Base-by-base conservation (phyloP, 2,329 filamentous ascomycete species). In the Paecilomyces niveus region DNA sequence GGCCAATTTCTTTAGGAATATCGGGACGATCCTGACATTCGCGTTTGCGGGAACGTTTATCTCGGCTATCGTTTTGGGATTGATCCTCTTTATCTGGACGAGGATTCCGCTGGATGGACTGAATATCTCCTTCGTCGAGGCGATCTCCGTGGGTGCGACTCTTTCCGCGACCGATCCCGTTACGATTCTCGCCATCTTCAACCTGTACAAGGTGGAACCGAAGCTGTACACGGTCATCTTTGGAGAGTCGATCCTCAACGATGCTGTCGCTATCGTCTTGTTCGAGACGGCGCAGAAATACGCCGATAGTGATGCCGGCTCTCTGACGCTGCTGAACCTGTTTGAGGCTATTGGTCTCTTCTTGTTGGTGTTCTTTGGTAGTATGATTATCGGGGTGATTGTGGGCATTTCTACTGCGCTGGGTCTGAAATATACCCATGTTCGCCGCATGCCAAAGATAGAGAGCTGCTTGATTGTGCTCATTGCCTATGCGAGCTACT, bases 201-300 rank as follows among this genome's bases (percentile, higher is more conserved):
- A 97, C 74, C 89, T 94, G 1, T 99, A 97, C 84, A 97, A 97
- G 77, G 94, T 99, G 67, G 94, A 99, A 69, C 94, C 94, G 2
- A 97, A 97, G 77, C 84, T 99, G 18, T 99, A 99, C 78, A 99
- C 94, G 31, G 87, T 99, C 72, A 99, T 99, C 65, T 99, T 99
- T 74, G 94, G 94, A 71, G 94, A 99, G 77, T 96, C 93, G 7
- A 97, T 99, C 61, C 80, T 99, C 58, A 99, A 99, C 73, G 94
- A 99, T 78, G 94, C 94, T 52, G 93, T 99, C 70, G 94, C 94
- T 64, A 99, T 99, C 74, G 94, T 99, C 70, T 85, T 99, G 65
- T 99, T 99, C 76, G 93, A 99, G 78, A 97, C 94, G 3, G 94
- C 94, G 10, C 93, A 97, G 73, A 89, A 90, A 72, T 96, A 97